Percentiles rank a stretch among this genome's conserved stretches.
phyloP scores from a whole-genome alignment of 305 asterid genomes.

The Fraxinus nigra region DNA sequence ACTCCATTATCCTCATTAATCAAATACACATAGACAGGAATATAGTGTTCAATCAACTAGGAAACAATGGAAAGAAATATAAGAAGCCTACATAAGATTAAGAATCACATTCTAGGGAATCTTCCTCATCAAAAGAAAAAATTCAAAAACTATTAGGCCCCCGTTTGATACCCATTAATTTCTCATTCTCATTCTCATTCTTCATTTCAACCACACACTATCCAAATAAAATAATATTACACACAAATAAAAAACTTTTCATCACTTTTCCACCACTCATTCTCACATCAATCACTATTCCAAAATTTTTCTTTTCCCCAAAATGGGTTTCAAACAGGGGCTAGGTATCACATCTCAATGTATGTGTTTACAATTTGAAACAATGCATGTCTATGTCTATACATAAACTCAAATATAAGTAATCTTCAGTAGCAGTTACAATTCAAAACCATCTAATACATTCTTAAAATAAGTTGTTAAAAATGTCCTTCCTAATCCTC shows the following conservation, averaged over 20 bases:
- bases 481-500: not conserved
- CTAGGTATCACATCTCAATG: not conserved
- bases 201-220: too few relatives aligned
- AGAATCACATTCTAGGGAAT: slow-evolving; percentile 4
- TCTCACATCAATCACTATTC: too few relatives aligned
- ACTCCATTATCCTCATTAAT: not conserved
- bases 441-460: not conserved
- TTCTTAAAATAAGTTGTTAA: not conserved
- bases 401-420: not conserved
- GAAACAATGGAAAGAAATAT: not conserved
- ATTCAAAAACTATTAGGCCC: not conserved
- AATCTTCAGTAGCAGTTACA: not conserved
- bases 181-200: too few relatives aligned
- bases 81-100: not conserved
- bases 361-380: not conserved
- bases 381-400: not conserved
- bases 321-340: too few relatives aligned
- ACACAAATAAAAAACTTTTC: too few relatives aligned
- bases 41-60: slow-evolving; percentile 2
- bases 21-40: not conserved
- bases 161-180: too few relatives aligned
- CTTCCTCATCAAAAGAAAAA: not conserved
- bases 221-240: too few relatives aligned
- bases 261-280: too few relatives aligned
- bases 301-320: too few relatives aligned